Percentiles rank a stretch among this genome's conserved stretches.
These are phyloP conservation scores for Parsonsia alboflavescens DNA, from an alignment of 257 asterid species.

Conservation along the genomic window DNA sequence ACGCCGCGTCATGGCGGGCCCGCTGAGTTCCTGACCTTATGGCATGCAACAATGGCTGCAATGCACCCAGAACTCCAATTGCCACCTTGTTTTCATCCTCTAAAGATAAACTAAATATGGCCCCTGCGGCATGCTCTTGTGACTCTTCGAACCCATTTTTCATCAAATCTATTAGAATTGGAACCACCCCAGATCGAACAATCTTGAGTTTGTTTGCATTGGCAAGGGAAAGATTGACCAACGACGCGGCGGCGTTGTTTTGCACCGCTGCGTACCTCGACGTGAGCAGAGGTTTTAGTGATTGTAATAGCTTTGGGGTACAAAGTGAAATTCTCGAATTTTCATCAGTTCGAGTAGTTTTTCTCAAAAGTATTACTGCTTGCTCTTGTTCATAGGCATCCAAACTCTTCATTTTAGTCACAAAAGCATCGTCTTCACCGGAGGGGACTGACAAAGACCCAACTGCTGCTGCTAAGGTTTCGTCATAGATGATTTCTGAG, in stretches of 20 bases:
- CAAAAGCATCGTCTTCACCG: slow-evolving; percentile 40
- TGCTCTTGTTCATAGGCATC: slow-evolving; percentile 76
- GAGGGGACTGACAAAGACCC: slow-evolving; percentile 14
- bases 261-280: slow-evolving; percentile 70
- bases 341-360: slow-evolving; percentile 52
- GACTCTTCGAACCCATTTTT: slow-evolving; percentile 75
- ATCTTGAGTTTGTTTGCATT: slow-evolving; percentile 66
- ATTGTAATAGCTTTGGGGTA: slow-evolving; percentile 52
- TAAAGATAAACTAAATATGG: slow-evolving; percentile 69
- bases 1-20: slow-evolving; percentile 76
- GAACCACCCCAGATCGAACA: slow-evolving; percentile 70
- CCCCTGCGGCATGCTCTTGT: slow-evolving; percentile 90
- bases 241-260: slow-evolving; percentile 68
- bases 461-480: slow-evolving; percentile 22
- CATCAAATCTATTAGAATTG: slow-evolving; percentile 52
- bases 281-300: slow-evolving; percentile 47
- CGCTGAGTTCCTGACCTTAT: slow-evolving; percentile 65
- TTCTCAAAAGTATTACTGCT: slow-evolving; percentile 64
- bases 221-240: slow-evolving; percentile 80
- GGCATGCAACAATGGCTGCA: slow-evolving; percentile 74
- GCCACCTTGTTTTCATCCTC: slow-evolving; percentile 78
- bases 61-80: slow-evolving; percentile 75
- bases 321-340: slow-evolving; percentile 58
- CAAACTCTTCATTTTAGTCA: slow-evolving; percentile 35
- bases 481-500: slow-evolving; percentile 50